Percentiles rank a stretch among this genome's conserved stretches.
Evolutionary conservation across 169 alveolate species (phyloP).

Genomic region (Cryptosporidium viatorum): DNA sequence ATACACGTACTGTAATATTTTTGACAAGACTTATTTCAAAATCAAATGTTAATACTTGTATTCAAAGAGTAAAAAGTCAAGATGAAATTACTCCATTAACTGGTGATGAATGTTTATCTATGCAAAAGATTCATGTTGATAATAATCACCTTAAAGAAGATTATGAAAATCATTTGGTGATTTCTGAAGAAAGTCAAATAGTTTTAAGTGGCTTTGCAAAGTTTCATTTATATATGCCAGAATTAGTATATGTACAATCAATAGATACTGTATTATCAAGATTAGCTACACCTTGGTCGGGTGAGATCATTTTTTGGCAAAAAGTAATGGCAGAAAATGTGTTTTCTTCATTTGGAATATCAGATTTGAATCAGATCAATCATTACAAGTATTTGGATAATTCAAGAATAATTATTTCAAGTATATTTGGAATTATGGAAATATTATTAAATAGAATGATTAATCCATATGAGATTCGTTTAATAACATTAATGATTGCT

Average conservation of each 20-base stretch:
- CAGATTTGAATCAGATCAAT: background rate
- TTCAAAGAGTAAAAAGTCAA: background rate
- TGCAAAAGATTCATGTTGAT: background rate
- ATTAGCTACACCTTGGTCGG: conserved; percentile 59
- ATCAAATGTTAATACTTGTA: background rate
- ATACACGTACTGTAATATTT: conserved; percentile 35
- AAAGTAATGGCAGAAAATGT: background rate
- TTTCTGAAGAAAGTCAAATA: background rate
- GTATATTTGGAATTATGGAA: conserved; percentile 36
- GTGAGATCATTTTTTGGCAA: conserved; percentile 36
- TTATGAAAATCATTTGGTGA: no score
- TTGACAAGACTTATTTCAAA: conserved; percentile 10
- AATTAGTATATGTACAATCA: conserved; percentile 33
- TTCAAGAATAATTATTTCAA: conserved; percentile 18
- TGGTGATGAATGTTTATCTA: background rate
- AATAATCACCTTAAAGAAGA: background rate
- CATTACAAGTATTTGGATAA: conserved; percentile 30
- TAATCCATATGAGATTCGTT: conserved; percentile 58
- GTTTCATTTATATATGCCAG: conserved; percentile 64
- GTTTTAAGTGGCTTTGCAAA: background rate
- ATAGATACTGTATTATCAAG: conserved; percentile 47
- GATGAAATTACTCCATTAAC: background rate
- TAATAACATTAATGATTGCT: conserved; percentile 23
- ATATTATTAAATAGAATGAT: conserved; percentile 12
- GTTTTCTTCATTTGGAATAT: conserved; percentile 17